These are phyloP conservation scores for Glebionis coronaria DNA, from an alignment of 129 eudicot species.

Conservation along the genomic window DNA sequence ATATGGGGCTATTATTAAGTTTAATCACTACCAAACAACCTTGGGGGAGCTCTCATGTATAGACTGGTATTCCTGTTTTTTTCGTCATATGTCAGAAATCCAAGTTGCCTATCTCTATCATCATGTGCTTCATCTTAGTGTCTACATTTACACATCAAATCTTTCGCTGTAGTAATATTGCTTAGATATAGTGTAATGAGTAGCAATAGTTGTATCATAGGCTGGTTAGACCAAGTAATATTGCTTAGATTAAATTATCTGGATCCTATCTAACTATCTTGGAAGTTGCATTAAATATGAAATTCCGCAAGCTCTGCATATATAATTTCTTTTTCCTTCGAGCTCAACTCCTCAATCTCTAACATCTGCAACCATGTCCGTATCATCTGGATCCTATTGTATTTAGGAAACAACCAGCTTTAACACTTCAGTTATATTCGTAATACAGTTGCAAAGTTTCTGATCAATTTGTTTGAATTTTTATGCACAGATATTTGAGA, in stretches of 20 bases:
- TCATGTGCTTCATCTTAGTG: conserved; percentile 1
- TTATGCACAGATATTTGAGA: conserved; percentile 63
- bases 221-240: background rate
- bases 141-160: background rate
- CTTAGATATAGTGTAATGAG: background rate
- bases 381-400: too few species aligned
- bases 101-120: background rate
- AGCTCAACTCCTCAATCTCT: background rate
- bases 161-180: background rate
- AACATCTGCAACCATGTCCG: too few species aligned
- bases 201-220: background rate
- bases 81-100: background rate
- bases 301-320: too few species aligned
- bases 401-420: conserved; percentile 8
- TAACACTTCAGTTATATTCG: background rate
- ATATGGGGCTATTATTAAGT: too few species aligned
- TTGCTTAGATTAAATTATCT: conserved; percentile 6
- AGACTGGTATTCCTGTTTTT: too few species aligned
- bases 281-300: background rate
- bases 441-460: too few species aligned
- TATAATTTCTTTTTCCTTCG: too few species aligned
- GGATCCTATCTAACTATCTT: background rate
- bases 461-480: conserved; percentile 3
- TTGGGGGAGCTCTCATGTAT: too few species aligned
- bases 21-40: too few species aligned